These are phyloP conservation scores for Gracilaria vermiculophylla DNA, from an alignment of 23 red algal species.

Conservation along the genomic window DNA sequence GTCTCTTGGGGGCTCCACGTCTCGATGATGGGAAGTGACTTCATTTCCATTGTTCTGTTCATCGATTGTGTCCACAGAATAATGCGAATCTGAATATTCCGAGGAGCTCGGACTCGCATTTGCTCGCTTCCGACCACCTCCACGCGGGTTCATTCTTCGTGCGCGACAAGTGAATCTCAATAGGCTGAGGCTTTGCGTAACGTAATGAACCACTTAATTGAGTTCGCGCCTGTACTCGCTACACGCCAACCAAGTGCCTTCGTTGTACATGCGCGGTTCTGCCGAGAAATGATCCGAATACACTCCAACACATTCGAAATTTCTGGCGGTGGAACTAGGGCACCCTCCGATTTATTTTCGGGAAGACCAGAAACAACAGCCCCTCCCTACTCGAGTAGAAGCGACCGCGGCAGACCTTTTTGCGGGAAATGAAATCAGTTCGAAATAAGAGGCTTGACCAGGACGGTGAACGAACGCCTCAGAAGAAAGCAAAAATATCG, in stretches of 20 bases:
- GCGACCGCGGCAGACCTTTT: background rate
- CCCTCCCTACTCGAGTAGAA: too few relatives aligned
- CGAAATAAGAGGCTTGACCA: background rate
- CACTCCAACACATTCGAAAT: background rate
- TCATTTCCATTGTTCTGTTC: slow-evolving; percentile 8
- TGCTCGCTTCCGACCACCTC: slow-evolving; percentile 8
- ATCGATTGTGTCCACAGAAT: background rate
- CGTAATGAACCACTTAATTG: background rate
- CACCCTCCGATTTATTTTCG: background rate
- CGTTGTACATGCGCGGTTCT: background rate
- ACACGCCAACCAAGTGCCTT: background rate
- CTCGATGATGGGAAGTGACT: background rate
- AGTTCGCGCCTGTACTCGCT: background rate
- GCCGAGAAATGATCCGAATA: background rate
- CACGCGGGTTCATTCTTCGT: slow-evolving; percentile 10
- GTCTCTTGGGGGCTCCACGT: background rate
- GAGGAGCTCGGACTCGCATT: slow-evolving; percentile 17
- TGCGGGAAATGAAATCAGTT: background rate
- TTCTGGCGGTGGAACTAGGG: background rate
- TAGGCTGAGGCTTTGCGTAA: background rate
- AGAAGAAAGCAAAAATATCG: slow-evolving; percentile 6
- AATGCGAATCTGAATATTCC: slow-evolving; percentile 5
- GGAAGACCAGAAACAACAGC: background rate
- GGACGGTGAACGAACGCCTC: background rate
- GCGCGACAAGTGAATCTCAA: background rate